Percentiles rank a stretch among this genome's conserved stretches.
phyloP scores from a whole-genome alignment of 1,139 yeast genomes.

The Scheffersomyces stambukii region DNA sequence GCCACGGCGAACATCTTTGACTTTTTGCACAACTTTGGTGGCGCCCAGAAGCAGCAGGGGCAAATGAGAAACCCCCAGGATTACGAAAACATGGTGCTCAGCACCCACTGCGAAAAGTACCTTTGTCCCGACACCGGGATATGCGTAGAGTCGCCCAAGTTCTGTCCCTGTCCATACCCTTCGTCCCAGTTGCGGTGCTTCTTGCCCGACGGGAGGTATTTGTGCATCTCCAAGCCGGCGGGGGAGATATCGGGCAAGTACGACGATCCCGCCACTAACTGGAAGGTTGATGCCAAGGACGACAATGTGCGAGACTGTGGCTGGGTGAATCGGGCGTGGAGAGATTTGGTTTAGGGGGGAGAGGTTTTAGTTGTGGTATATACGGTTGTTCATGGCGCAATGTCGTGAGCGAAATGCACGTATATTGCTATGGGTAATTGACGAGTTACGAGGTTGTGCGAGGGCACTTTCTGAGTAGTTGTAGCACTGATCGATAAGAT shows the following conservation, averaged over 20 bases:
- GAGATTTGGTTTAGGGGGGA: constrained; percentile 29
- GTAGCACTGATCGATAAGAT: too few species aligned
- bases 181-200: constrained; percentile 78
- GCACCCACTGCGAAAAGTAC: constrained; percentile 57
- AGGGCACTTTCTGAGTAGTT: too few species aligned
- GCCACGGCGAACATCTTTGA: constrained; percentile 30
- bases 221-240: constrained; percentile 82
- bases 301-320: constrained; percentile 69
- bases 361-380: too few species aligned
- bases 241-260: constrained; percentile 33
- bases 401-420: too few species aligned
- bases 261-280: constrained; percentile 48
- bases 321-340: constrained; percentile 61
- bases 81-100: constrained; percentile 26
- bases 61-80: constrained; percentile 23
- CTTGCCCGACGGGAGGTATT: constrained; percentile 62
- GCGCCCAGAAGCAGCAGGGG: constrained; percentile 11
- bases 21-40: constrained; percentile 29
- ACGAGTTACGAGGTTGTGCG: too few species aligned
- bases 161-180: constrained; percentile 91
- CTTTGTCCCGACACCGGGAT: constrained; percentile 77
- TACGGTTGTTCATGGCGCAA: too few species aligned
- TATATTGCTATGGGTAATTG: too few species aligned
- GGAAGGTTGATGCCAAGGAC: constrained; percentile 49
- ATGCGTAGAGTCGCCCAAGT: constrained; percentile 65